phyloP scores from a whole-genome alignment of 495 filamentous ascomycete genomes.

The Penicillium subrubescens region DNA sequence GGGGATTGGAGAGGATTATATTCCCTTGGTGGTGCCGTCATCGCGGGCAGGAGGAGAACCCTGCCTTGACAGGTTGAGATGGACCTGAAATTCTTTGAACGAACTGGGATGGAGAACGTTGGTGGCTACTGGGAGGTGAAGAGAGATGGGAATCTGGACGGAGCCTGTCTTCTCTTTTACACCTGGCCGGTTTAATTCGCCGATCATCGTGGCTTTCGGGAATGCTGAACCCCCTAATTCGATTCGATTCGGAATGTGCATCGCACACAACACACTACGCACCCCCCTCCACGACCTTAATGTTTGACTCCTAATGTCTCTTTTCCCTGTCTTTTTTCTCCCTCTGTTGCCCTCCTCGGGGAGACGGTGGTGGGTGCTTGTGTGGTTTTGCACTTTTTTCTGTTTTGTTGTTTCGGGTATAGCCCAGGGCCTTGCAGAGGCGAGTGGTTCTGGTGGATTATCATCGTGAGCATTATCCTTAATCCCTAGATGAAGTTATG shows the following conservation, averaged over 20 bases:
- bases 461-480: constrained; percentile 33
- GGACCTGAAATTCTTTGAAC: background rate
- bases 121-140: background rate
- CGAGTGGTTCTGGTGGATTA: constrained; percentile 14
- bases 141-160: constrained; percentile 12
- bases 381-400: background rate
- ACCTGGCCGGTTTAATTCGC: constrained; percentile 2
- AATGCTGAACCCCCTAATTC: constrained; percentile 12
- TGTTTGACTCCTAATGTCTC: constrained; percentile 19
- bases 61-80: constrained; percentile 8
- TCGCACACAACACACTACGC: constrained; percentile 3
- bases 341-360: background rate
- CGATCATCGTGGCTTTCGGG: constrained; percentile 13
- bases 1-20: constrained; percentile 6
- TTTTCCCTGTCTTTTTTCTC: background rate
- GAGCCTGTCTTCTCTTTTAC: constrained; percentile 1
- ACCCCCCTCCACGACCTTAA: constrained; percentile 11
- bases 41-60: constrained; percentile 19
- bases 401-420: background rate
- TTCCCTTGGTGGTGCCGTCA: constrained; percentile 18
- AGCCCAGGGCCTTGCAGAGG: no score
- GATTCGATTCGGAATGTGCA: background rate
- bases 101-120: background rate
- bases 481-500: constrained; percentile 33
- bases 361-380: constrained; percentile 8